Base-by-base conservation (phyloP, 176 grass and related monocot species). In the Triticum dicoccoides region DNA sequence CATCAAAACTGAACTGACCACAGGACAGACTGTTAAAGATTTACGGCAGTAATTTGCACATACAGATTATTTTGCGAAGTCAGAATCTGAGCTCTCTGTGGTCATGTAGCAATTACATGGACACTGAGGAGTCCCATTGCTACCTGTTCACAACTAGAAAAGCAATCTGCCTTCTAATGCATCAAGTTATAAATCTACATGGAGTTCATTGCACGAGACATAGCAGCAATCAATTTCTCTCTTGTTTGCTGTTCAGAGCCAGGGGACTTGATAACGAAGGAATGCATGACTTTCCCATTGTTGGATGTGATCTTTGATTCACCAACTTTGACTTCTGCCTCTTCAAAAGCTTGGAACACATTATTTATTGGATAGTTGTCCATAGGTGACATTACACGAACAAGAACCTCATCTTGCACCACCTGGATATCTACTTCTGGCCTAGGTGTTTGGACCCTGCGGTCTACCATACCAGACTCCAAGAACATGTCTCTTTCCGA, bases 321-420 rank as follows among this genome's bases (percentile, higher is more conserved):
- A 10, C 83, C 70, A 15, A 93, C 87, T 61, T 81, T 61, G 10
- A 97, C 80, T 58, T 93, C 82, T 37, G 91, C 89, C 32, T 90
- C 89, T 73, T 93, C 90, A 62, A 97, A 91, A 85, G 94, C 91
- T 81, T 84, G 87, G 59, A 90, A 91, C 52, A 97, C 89, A 51
- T 85, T 87, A 21, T 88, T 87, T 25, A 88, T 47, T 1, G 91
- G 94, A 88, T 96, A 88, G 8, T 84, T 79, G 67, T 89, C 81
- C 63, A 91, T 81, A 33, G 76, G 85, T 24, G 87, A 90, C 47
- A 84, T 86, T 32, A 97, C 89, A 81, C 79, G 90, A 76, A 97
- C 94, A 44, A 93, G 78, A 68, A 97, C 74, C 82, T 90, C 91
- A 15, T 91, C 91, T 69, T 88, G 87, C 29, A 89, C 54, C 21